phyloP scores from a whole-genome alignment of 208 protist species.

The Acanthamoeba castellanii region DNA sequence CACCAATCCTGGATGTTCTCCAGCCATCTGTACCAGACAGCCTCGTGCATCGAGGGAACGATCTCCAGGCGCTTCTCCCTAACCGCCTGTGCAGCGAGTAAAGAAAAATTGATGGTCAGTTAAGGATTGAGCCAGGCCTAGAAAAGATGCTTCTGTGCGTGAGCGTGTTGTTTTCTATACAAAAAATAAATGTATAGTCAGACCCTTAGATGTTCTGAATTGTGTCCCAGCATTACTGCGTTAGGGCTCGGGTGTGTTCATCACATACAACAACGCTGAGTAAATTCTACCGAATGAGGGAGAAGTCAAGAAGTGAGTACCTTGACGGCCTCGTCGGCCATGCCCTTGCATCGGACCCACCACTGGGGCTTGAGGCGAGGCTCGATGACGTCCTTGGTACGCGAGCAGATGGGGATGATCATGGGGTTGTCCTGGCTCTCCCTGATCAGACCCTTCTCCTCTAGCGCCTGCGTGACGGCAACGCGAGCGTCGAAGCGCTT shows the following conservation, averaged over 20 bases:
- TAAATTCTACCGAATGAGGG: background rate
- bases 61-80: conserved; percentile 82
- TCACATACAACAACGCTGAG: background rate
- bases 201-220: conserved; percentile 44
- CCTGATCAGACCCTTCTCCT: conserved; percentile 87
- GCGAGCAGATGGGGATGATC: conserved; percentile 86
- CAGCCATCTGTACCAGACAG: conserved; percentile 87
- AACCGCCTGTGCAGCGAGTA: conserved; percentile 26
- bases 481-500: conserved; percentile 97
- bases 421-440: conserved; percentile 85
- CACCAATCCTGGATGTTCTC: conserved; percentile 91
- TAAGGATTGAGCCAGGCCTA: background rate
- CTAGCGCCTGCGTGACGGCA: conserved; percentile 94
- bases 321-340: conserved; percentile 81
- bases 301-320: conserved; percentile 17
- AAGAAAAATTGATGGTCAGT: background rate
- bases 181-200: background rate
- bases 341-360: conserved; percentile 96
- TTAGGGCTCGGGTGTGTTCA: conserved; percentile 75
- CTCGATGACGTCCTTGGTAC: conserved; percentile 88
- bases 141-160: no score
- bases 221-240: conserved; percentile 61
- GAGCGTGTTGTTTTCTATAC: background rate
- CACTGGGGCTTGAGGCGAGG: conserved; percentile 99
- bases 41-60: conserved; percentile 76